These are phyloP conservation scores for Paecilomyces dactylethromorphus DNA, from an alignment of 2,329 filamentous ascomycete species.

Conservation along the genomic window DNA sequence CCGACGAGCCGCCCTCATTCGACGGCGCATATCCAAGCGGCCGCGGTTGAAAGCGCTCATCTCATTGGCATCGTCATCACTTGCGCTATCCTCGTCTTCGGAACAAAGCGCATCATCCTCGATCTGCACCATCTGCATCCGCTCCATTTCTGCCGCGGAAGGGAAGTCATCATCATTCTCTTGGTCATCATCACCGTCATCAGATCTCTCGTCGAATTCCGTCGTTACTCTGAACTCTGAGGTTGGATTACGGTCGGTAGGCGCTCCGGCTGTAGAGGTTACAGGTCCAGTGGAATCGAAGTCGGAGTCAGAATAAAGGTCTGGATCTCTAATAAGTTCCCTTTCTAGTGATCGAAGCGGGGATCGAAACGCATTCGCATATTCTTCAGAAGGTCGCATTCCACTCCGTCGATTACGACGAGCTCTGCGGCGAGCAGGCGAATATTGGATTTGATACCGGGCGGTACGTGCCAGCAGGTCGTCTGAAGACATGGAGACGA, in stretches of 20 bases:
- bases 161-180: slow-evolving; percentile 17
- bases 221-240: slow-evolving; percentile 31
- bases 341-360: slow-evolving; percentile 28
- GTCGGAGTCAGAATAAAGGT: slow-evolving; percentile 17
- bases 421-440: slow-evolving; percentile 19
- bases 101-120: slow-evolving; percentile 26
- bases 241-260: slow-evolving; percentile 15
- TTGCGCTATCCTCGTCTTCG: slow-evolving; percentile 25
- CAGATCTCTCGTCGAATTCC: slow-evolving; percentile 30
- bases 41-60: slow-evolving; percentile 17
- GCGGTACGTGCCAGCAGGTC: slow-evolving; percentile 67
- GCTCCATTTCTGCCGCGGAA: slow-evolving; percentile 18
- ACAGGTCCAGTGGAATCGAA: slow-evolving; percentile 12
- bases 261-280: slow-evolving; percentile 3
- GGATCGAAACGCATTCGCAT: slow-evolving; percentile 29
- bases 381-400: slow-evolving; percentile 33
- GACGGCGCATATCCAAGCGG: slow-evolving; percentile 19
- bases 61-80: slow-evolving; percentile 19
- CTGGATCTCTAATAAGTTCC: slow-evolving; percentile 15
- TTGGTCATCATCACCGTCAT: slow-evolving; percentile 28
- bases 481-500: slow-evolving; percentile 78
- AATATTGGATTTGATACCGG: slow-evolving; percentile 67
- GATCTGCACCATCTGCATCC: slow-evolving; percentile 13
- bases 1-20: slow-evolving; percentile 14
- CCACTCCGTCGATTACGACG: slow-evolving; percentile 21